A percentile compares a stretch with the other conserved stretches of the same genome.
Conservation (phyloP, 2,329 filamentous ascomycete genomes). For the Pseudodiploospora longispora region DNA sequence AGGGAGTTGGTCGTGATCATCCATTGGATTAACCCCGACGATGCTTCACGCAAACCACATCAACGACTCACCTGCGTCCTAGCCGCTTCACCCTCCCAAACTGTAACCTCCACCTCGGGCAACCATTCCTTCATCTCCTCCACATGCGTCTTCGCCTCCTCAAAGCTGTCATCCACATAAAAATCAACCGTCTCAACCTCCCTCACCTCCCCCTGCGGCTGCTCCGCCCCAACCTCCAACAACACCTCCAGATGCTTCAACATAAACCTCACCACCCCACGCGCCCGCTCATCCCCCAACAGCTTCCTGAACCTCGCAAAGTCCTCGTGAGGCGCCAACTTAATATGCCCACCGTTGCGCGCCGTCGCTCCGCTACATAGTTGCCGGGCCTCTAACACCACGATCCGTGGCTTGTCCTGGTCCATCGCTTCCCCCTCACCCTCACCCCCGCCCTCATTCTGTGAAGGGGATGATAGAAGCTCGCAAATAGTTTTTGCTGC, state of each 20-base stretch:
- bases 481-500: slow-evolving; percentile 18
- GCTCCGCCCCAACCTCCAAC: slow-evolving; percentile 27
- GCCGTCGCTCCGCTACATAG: slow-evolving; percentile 45
- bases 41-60: neutral
- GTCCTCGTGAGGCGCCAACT: slow-evolving; percentile 34
- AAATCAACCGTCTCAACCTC: slow-evolving; percentile 40
- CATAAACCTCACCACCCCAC: slow-evolving; percentile 34
- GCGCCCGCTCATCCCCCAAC: slow-evolving; percentile 29
- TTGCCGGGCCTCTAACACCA: slow-evolving; percentile 43
- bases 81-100: slow-evolving; percentile 27
- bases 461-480: neutral
- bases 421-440: neutral
- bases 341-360: slow-evolving; percentile 45
- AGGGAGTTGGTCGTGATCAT: too few species aligned
- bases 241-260: slow-evolving; percentile 32
- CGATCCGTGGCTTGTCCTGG: slow-evolving; percentile 18
- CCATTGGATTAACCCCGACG: neutral
- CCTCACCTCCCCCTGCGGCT: slow-evolving; percentile 32
- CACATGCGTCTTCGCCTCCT: slow-evolving; percentile 22
- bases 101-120: slow-evolving; percentile 29
- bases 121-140: slow-evolving; percentile 27
- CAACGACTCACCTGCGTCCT: slow-evolving; percentile 18
- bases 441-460: neutral
- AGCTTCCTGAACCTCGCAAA: slow-evolving; percentile 25
- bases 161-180: slow-evolving; percentile 30